Evolutionary conservation across 164 flowering plant genomes (phyloP).

Genomic region (Kalanchoe fedtschenkoi): DNA sequence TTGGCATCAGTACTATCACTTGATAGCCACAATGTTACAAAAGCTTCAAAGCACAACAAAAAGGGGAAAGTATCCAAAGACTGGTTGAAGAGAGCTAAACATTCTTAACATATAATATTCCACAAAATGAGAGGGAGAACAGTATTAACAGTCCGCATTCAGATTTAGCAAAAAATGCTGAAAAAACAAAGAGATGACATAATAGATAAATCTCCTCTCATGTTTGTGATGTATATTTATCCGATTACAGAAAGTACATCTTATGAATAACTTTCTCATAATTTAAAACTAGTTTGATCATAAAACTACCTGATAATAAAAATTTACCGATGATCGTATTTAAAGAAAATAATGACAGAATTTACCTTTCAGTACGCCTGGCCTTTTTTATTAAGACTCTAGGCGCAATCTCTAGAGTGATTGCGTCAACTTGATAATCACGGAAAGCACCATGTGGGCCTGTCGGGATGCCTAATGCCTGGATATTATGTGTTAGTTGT

Average conservation of each 20-base stretch:
- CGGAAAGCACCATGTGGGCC: conserved; percentile 86
- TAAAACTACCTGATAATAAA: no score
- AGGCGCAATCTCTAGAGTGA: conserved; percentile 67
- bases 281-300: background rate
- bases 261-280: background rate
- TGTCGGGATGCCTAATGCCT: conserved; percentile 91
- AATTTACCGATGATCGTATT: background rate
- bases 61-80: background rate
- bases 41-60: background rate
- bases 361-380: conserved; percentile 59
- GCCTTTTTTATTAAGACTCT: conserved; percentile 25
- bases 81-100: background rate
- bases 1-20: background rate
- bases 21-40: background rate
- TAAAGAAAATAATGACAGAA: conserved; percentile 5
- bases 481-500: background rate
- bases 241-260: background rate
- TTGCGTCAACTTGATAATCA: conserved; percentile 85
- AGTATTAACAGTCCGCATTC: background rate
- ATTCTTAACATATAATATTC: background rate
- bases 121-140: background rate
- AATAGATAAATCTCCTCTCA: no score
- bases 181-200: background rate
- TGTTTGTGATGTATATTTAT: background rate
- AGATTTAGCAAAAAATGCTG: background rate